Evolutionary conservation across 495 filamentous ascomycete genomes (phyloP).

Genomic region (Clavariopsis aquatica): DNA sequence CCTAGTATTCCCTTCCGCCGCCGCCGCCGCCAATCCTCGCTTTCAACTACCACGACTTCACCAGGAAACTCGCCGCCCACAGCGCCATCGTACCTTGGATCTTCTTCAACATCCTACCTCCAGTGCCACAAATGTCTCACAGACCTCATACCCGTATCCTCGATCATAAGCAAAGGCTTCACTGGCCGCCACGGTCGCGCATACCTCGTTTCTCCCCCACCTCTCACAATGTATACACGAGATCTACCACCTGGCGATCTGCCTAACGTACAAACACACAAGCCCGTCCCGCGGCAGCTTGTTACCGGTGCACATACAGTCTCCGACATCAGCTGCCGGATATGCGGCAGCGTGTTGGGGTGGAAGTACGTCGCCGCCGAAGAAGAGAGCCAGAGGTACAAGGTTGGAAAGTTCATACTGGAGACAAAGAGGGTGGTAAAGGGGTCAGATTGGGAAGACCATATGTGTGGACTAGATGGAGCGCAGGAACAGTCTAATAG

Average conservation of each 20-base stretch:
- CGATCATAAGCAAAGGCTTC: constrained; percentile 90
- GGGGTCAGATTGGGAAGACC: constrained; percentile 68
- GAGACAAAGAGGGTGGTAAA: constrained; percentile 74
- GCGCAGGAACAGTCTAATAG: constrained; percentile 1
- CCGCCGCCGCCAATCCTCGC: constrained; percentile 42
- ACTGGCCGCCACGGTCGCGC: constrained; percentile 91
- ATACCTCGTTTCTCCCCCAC: constrained; percentile 71
- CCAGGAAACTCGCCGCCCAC: constrained; percentile 30
- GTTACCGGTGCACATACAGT: constrained; percentile 66
- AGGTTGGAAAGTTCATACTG: constrained; percentile 94
- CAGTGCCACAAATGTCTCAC: constrained; percentile 72
- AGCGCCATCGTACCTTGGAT: constrained; percentile 47
- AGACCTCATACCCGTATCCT: constrained; percentile 72
- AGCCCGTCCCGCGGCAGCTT: constrained; percentile 68
- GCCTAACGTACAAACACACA: constrained; percentile 62
- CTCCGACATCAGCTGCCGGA: constrained; percentile 52
- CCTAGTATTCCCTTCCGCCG: constrained; percentile 54
- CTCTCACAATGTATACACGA: constrained; percentile 11
- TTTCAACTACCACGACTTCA: constrained; percentile 30
- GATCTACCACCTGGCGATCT: constrained; percentile 41
- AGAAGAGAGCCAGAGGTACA: constrained; percentile 81
- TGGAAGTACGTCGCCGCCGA: constrained; percentile 94
- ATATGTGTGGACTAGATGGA: no score
- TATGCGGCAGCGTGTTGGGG: constrained; percentile 71
- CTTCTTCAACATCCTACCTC: constrained; percentile 60